A percentile compares a stretch with the other conserved stretches of the same genome.
phyloP scores from a whole-genome alignment of 2,329 filamentous ascomycete species.

The Cyanodermella asteris region DNA sequence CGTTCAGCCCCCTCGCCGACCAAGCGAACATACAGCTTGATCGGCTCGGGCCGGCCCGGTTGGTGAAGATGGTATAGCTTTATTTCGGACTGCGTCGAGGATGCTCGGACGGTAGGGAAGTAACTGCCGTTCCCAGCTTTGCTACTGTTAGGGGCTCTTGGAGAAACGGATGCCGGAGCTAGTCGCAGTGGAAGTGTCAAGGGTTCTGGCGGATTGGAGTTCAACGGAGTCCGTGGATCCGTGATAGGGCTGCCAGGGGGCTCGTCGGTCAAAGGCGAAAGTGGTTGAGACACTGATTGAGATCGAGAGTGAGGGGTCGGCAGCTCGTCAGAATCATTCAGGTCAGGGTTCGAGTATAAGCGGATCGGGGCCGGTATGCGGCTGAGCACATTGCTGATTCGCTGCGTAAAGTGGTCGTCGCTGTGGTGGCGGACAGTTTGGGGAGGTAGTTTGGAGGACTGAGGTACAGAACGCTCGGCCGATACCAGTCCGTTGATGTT shows the following conservation, averaged over 20 bases:
- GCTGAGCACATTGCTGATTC: conserved; percentile 58
- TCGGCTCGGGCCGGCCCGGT: conserved; percentile 62
- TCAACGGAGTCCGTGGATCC: conserved; percentile 1
- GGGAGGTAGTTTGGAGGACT: no score
- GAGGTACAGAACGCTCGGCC: no score
- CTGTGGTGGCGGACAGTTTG: no score
- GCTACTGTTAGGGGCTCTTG: conserved; percentile 41
- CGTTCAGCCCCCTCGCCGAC: conserved; percentile 79
- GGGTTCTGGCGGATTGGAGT: not conserved
- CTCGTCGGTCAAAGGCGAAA: conserved; percentile 12
- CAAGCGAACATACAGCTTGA: conserved; percentile 82
- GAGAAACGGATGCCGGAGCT: not conserved
- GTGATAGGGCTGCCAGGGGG: conserved; percentile 13
- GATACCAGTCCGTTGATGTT: no score
- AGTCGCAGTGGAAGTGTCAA: not conserved
- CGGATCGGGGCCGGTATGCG: conserved; percentile 62
- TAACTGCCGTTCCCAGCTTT: conserved; percentile 40
- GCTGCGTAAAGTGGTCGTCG: conserved; percentile 56
- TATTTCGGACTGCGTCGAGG: conserved; percentile 62
- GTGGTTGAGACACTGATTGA: conserved; percentile 11
- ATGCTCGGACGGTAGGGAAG: no score
- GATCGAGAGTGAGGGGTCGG: conserved; percentile 11
- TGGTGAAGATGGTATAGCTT: conserved; percentile 82
- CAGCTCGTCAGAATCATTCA: conserved; percentile 14
- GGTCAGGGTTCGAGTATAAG: conserved; percentile 35